Conservation (phyloP, 306 rosid species). For the Coriaria nepalensis region DNA sequence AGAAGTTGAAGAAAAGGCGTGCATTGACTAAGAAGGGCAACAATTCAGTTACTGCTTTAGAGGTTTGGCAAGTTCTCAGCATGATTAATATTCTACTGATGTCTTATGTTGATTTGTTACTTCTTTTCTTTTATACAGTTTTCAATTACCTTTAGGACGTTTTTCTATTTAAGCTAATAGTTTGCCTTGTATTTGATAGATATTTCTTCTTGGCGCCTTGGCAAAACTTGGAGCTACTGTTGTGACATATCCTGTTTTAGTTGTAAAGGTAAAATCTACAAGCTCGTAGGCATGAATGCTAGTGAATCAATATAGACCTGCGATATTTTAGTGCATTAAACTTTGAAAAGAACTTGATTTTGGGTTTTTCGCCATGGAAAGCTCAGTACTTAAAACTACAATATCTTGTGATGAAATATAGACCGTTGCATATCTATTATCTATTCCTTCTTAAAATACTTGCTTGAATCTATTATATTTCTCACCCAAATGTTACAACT, state of each 20-base stretch:
- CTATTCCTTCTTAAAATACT: too few species aligned
- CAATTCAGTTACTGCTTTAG: slow-evolving; percentile 51
- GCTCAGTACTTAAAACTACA: too few species aligned
- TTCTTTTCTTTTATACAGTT: not conserved
- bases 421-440: too few species aligned
- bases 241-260: slow-evolving; percentile 84
- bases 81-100: not conserved
- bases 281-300: slow-evolving; percentile 2
- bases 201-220: slow-evolving; percentile 83
- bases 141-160: too few species aligned
- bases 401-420: too few species aligned
- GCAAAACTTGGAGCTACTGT: slow-evolving; percentile 97
- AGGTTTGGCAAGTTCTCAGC: slow-evolving; percentile 36
- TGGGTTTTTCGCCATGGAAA: too few species aligned
- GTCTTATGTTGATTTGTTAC: not conserved
- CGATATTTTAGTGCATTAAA: too few species aligned
- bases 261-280: slow-evolving; percentile 60
- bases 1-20: slow-evolving; percentile 49
- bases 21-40: slow-evolving; percentile 26
- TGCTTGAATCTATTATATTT: too few species aligned
- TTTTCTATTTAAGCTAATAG: slow-evolving; percentile 12
- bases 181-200: slow-evolving; percentile 31
- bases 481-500: too few species aligned
- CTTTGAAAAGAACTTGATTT: too few species aligned
- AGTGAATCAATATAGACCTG: not conserved